Conservation (phyloP, 768 basidiomycete species). For the Serendipita sp. region DNA sequence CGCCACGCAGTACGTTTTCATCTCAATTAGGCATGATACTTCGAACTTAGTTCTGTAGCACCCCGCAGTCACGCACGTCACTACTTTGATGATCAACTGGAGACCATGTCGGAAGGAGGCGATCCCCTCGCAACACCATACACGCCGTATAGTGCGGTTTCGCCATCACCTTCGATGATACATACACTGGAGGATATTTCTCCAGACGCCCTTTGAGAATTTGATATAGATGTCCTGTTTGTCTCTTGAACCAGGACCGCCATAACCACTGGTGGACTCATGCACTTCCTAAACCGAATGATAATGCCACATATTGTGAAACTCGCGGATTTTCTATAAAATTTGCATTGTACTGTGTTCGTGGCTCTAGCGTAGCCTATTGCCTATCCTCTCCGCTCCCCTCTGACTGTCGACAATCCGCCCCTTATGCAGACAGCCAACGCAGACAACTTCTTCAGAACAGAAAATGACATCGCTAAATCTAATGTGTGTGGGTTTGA, state of each 20-base stretch:
- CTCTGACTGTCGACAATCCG: too few species aligned
- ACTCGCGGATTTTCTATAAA: too few species aligned
- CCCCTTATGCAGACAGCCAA: slow-evolving; percentile 24
- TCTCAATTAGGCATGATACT: background rate
- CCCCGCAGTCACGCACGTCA: slow-evolving; percentile 75
- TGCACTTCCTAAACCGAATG: background rate
- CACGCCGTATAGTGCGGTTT: slow-evolving; percentile 33
- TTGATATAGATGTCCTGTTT: background rate
- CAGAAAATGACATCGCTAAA: slow-evolving; percentile 52
- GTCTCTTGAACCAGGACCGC: background rate
- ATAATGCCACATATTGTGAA: background rate
- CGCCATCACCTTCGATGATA: slow-evolving; percentile 23
- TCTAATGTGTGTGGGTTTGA: slow-evolving; percentile 31
- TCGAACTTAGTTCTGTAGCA: slow-evolving; percentile 29
- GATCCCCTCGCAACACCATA: slow-evolving; percentile 49
- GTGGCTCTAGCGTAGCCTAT: too few species aligned
- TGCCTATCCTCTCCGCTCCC: too few species aligned
- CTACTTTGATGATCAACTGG: slow-evolving; percentile 84
- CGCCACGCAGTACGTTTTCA: slow-evolving; percentile 63
- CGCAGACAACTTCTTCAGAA: slow-evolving; percentile 43
- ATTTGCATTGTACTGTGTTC: too few species aligned
- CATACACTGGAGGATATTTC: slow-evolving; percentile 53
- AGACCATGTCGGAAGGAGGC: slow-evolving; percentile 53
- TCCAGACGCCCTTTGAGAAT: slow-evolving; percentile 45
- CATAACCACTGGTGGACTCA: background rate